These are phyloP conservation scores for Trichoderma sp. DNA, from an alignment of 2,329 filamentous ascomycete species.

Conservation along the genomic window DNA sequence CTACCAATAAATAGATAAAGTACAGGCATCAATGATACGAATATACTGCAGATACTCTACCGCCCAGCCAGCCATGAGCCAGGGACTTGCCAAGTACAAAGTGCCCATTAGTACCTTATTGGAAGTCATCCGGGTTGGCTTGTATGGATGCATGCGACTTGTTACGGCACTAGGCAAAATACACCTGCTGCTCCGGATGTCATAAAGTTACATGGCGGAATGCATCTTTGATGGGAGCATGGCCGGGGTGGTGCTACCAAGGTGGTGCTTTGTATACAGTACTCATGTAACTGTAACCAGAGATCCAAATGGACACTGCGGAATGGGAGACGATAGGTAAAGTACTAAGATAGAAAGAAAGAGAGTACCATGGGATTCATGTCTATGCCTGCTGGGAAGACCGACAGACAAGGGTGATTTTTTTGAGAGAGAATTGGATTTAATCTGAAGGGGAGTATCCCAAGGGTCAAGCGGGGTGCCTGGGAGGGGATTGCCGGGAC, in stretches of 20 bases:
- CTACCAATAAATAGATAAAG: not conserved
- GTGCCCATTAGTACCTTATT: not conserved
- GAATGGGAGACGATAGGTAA: not conserved
- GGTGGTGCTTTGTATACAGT: not conserved
- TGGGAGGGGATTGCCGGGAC: not conserved
- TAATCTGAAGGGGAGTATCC: not conserved
- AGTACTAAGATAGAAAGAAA: not conserved
- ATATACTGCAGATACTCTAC: not conserved
- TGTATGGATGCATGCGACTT: conserved; percentile 1
- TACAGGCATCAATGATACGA: not conserved
- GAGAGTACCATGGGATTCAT: not conserved
- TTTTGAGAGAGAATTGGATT: not conserved
- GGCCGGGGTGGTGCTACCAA: not conserved
- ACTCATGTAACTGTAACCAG: not conserved
- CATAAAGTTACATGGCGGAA: not conserved
- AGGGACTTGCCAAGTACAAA: not conserved
- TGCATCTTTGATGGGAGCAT: conserved; percentile 6
- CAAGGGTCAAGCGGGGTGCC: not conserved
- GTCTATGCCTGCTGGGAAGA: not conserved
- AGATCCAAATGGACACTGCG: not conserved
- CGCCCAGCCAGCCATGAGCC: not conserved
- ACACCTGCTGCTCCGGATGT: conserved; percentile 1
- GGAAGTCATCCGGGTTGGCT: not conserved
- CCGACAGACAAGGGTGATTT: not conserved
- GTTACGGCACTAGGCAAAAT: not conserved